These are phyloP conservation scores for Ophiostoma pallidulum DNA, from an alignment of 2,329 filamentous ascomycete species.

Conservation along the genomic window DNA sequence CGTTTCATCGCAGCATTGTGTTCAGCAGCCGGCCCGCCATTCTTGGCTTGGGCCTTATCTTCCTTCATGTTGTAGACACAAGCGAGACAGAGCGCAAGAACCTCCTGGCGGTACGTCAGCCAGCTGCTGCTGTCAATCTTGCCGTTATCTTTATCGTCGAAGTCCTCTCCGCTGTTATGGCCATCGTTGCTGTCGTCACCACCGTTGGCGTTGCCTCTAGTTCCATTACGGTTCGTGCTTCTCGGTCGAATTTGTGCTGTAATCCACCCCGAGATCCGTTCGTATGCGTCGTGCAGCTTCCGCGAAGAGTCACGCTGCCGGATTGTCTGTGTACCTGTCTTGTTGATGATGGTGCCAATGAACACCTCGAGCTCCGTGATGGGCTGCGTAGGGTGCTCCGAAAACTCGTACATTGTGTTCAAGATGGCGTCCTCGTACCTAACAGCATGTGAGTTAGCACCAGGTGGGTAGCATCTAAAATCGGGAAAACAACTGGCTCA, in stretches of 20 bases:
- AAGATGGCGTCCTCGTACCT: slow-evolving; percentile 39
- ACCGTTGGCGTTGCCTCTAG: neutral
- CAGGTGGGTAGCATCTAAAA: neutral
- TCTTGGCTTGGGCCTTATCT: neutral
- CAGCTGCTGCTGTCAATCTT: neutral
- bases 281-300: slow-evolving; percentile 43
- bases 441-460: neutral
- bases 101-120: slow-evolving; percentile 7
- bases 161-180: neutral
- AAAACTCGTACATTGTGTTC: slow-evolving; percentile 32
- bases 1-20: neutral
- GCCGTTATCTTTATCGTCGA: slow-evolving; percentile 1
- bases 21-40: neutral
- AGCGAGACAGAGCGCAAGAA: slow-evolving; percentile 24
- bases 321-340: slow-evolving; percentile 36
- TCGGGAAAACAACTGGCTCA: neutral
- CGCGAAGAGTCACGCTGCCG: slow-evolving; percentile 43
- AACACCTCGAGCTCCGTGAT: slow-evolving; percentile 46
- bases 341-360: slow-evolving; percentile 46
- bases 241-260: slow-evolving; percentile 18
- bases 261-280: slow-evolving; percentile 34
- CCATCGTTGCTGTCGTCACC: neutral
- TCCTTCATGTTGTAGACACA: slow-evolving; percentile 16
- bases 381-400: slow-evolving; percentile 34
- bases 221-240: too few species aligned